A percentile compares a stretch with the other conserved stretches of the same genome.
phyloP scores from a whole-genome alignment of 345 rosid species.

The Barbarea vulgaris region DNA sequence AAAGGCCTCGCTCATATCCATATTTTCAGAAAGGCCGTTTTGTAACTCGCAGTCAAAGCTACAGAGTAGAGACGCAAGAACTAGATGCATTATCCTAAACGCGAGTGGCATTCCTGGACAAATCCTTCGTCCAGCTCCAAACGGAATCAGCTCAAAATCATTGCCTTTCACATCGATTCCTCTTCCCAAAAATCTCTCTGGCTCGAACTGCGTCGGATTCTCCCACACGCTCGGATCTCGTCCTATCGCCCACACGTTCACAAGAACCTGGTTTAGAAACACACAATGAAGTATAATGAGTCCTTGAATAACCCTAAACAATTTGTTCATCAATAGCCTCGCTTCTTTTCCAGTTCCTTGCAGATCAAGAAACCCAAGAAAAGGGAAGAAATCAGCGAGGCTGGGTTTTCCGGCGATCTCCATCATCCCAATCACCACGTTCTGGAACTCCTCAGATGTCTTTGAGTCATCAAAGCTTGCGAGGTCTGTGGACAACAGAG shows the following conservation, averaged over 20 bases:
- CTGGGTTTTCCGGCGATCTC: constrained; percentile 79
- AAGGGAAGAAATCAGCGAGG: constrained; percentile 68
- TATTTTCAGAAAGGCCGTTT: constrained; percentile 27
- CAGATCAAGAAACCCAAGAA: constrained; percentile 64
- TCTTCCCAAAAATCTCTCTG: constrained; percentile 31
- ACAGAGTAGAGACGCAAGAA: constrained; percentile 46
- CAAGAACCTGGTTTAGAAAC: constrained; percentile 25
- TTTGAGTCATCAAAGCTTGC: constrained; percentile 8
- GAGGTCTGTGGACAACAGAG: constrained; percentile 33
- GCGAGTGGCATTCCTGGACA: constrained; percentile 47
- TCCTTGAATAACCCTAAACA: constrained; percentile 29
- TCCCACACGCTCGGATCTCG: constrained; percentile 41
- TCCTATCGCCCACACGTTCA: constrained; percentile 44
- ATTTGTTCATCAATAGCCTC: not conserved
- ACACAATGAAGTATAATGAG: not conserved
- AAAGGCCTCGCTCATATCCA: constrained; percentile 43
- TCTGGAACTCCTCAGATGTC: constrained; percentile 1
- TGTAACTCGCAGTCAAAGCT: constrained; percentile 49
- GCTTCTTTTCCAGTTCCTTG: constrained; percentile 61
- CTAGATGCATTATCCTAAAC: constrained; percentile 42
- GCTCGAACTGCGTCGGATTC: constrained; percentile 33
- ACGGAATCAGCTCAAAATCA: constrained; percentile 35
- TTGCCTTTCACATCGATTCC: constrained; percentile 27
- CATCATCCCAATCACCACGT: constrained; percentile 45
- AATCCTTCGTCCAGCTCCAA: constrained; percentile 35